Evolutionary conservation across 202 grass and related monocot species (phyloP).

Genomic region (Bolboschoenoplectus hybrid): DNA sequence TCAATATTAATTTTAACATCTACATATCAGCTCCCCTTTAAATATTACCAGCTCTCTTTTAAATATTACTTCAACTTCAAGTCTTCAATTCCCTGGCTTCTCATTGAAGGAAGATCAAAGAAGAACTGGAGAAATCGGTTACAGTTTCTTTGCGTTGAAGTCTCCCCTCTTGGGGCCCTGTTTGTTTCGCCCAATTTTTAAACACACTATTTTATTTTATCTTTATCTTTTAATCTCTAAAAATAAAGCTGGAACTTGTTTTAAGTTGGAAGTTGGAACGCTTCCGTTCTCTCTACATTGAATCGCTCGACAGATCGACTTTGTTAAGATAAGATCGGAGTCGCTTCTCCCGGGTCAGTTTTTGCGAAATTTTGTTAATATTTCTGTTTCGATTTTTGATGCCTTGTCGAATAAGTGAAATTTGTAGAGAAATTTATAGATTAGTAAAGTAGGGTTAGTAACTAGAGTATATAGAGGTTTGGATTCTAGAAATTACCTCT

Average conservation of each 20-base stretch:
- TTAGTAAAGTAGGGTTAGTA: not conserved
- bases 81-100: no score
- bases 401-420: not conserved
- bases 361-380: not conserved
- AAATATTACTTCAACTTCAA: no score
- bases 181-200: not conserved
- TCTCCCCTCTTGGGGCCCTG: not conserved
- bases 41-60: no score
- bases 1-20: no score
- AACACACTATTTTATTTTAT: not conserved
- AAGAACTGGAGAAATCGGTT: slow-evolving; percentile 6
- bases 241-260: not conserved
- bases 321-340: not conserved
- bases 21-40: no score
- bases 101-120: no score
- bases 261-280: not conserved
- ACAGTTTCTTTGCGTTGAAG: slow-evolving; percentile 34
- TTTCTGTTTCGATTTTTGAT: not conserved
- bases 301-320: not conserved
- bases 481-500: not conserved
- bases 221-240: not conserved
- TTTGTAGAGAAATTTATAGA: not conserved
- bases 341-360: not conserved
- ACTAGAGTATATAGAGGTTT: not conserved
- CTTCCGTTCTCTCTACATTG: not conserved